These are phyloP conservation scores for Pistacia atlantica DNA, from an alignment of 345 rosid species.

Conservation along the genomic window DNA sequence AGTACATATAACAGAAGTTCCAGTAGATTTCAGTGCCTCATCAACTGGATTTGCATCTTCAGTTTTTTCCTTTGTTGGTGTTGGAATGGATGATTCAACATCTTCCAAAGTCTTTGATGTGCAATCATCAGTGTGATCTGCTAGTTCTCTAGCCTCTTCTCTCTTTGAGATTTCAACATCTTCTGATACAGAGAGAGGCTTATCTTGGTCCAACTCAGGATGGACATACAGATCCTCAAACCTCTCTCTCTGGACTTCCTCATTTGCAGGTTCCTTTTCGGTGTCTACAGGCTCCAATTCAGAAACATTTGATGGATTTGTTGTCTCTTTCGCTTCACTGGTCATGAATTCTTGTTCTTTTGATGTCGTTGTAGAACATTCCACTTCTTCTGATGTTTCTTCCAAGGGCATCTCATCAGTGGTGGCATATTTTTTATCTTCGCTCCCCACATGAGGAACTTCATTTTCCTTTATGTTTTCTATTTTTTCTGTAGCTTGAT, in stretches of 20 bases:
- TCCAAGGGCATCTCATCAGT: neutral
- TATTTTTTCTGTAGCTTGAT: conserved; percentile 8
- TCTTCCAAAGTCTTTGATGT: conserved; percentile 11
- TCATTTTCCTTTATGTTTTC: conserved; percentile 9
- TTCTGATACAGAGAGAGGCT: conserved; percentile 8
- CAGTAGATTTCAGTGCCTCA: conserved; percentile 13
- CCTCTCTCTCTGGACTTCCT: conserved; percentile 9
- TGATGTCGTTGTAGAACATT: conserved; percentile 16
- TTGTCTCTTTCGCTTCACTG: conserved; percentile 21
- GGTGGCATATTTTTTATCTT: conserved; percentile 4
- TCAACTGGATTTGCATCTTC: conserved; percentile 19
- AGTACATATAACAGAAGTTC: neutral
- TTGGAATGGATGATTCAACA: conserved; percentile 12
- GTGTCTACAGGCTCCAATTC: conserved; percentile 16
- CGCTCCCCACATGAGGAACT: conserved; percentile 8
- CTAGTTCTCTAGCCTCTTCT: conserved; percentile 20
- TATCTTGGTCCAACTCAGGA: conserved; percentile 21
- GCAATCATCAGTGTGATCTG: conserved; percentile 13
- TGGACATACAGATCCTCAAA: conserved; percentile 15
- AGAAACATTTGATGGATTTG: conserved; percentile 17
- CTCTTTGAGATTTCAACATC: conserved; percentile 7
- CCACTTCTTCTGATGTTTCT: conserved; percentile 18
- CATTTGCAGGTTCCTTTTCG: conserved; percentile 17
- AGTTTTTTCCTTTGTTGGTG: neutral
- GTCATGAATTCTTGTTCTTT: conserved; percentile 17